These are phyloP conservation scores for Wickerhamiella kurtzmanii DNA, from an alignment of 805 yeast genomes.

Conservation along the genomic window DNA sequence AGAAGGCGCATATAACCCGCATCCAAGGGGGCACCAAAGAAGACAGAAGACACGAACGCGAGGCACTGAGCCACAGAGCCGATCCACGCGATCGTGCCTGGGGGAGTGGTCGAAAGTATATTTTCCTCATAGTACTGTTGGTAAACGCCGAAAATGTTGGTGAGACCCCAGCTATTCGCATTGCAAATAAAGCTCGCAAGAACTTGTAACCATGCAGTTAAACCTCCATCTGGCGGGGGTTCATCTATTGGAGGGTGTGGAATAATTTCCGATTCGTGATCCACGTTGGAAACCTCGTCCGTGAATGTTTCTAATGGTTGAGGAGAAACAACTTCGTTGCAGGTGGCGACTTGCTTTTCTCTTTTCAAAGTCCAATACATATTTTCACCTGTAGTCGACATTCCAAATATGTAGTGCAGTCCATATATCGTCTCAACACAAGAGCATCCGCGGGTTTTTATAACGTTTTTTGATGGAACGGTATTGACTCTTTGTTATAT, in stretches of 20 bases:
- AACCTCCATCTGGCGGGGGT: conserved; percentile 18
- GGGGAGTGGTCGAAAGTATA: conserved; percentile 19
- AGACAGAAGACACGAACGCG: conserved; percentile 19
- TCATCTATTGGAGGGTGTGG: neutral
- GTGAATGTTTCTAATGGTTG: neutral
- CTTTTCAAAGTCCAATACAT: neutral
- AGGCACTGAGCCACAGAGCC: conserved; percentile 24
- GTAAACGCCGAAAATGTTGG: conserved; percentile 21
- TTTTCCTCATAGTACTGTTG: conserved; percentile 20
- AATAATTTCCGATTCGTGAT: neutral
- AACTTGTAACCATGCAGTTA: conserved; percentile 17
- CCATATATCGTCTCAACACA: no score
- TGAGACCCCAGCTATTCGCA: conserved; percentile 17
- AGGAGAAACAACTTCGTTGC: neutral
- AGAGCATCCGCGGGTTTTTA: no score
- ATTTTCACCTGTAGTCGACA: neutral
- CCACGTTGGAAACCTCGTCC: neutral
- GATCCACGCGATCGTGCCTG: conserved; percentile 26
- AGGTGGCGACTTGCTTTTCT: neutral
- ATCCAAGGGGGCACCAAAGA: conserved; percentile 23
- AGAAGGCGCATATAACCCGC: conserved; percentile 18
- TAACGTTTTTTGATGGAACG: no score
- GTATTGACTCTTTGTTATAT: no score
- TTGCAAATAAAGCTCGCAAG: conserved; percentile 14
- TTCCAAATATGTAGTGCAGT: no score